These are phyloP conservation scores for Achlya hypogyna DNA, from an alignment of 352 stramenopile genomes.

Conservation along the genomic window DNA sequence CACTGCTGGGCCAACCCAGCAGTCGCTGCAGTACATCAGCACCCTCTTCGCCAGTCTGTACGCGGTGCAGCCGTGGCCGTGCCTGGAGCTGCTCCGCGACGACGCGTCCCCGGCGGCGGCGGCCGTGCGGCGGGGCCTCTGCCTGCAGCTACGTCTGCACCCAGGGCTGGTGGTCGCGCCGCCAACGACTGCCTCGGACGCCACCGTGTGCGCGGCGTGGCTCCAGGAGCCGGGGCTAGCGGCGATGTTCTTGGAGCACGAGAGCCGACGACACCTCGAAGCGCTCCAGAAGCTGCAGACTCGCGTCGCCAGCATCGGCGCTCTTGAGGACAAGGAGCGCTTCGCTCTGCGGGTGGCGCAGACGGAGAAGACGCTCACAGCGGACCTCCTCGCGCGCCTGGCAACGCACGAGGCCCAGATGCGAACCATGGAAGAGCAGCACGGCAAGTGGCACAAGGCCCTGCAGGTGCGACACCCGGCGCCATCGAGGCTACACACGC, in stretches of 20 bases:
- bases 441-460: slow-evolving; percentile 76
- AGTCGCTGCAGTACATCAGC: background rate
- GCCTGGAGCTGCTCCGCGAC: background rate
- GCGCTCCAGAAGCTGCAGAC: background rate
- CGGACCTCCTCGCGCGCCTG: slow-evolving; percentile 60
- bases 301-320: background rate
- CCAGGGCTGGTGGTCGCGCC: background rate
- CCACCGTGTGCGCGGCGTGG: background rate
- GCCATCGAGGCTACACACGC: background rate
- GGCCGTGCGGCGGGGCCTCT: background rate
- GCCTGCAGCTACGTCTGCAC: background rate
- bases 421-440: slow-evolving; percentile 68
- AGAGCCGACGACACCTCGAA: background rate
- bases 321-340: slow-evolving; percentile 43
- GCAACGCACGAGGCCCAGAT: slow-evolving; percentile 32
- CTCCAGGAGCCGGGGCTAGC: background rate
- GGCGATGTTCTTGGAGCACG: background rate
- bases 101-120: background rate
- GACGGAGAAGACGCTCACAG: slow-evolving; percentile 39
- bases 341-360: slow-evolving; percentile 43
- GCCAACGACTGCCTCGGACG: background rate
- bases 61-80: background rate
- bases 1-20: background rate
- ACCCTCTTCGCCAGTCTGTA: background rate
- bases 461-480: slow-evolving; percentile 26